Evolutionary conservation across 495 filamentous ascomycete genomes (phyloP).

Genomic region (Xylaria nigripes): DNA sequence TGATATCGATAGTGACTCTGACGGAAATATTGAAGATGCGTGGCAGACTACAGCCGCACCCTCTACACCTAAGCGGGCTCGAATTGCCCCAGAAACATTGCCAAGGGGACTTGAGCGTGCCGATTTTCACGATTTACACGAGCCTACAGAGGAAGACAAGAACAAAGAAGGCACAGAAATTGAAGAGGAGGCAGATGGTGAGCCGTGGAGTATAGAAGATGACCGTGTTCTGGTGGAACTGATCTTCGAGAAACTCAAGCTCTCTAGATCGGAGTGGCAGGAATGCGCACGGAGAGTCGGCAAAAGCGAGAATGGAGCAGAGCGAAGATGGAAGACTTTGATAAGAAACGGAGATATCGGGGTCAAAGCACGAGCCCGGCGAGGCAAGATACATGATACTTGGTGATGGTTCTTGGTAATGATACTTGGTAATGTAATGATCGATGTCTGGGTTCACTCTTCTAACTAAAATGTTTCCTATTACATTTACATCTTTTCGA

Average conservation of each 20-base stretch:
- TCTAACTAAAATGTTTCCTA: background rate
- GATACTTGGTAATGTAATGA: too few species aligned
- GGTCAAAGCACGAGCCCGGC: slow-evolving; percentile 40
- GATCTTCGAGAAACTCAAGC: slow-evolving; percentile 65
- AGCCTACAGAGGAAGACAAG: slow-evolving; percentile 25
- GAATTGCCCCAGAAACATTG: slow-evolving; percentile 56
- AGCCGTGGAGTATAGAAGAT: slow-evolving; percentile 57
- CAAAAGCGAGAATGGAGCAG: slow-evolving; percentile 58
- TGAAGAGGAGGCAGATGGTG: slow-evolving; percentile 37
- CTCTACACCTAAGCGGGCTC: slow-evolving; percentile 60
- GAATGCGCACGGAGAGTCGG: slow-evolving; percentile 65
- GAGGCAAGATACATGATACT: slow-evolving; percentile 42
- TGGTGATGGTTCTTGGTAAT: too few species aligned
- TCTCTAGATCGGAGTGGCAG: slow-evolving; percentile 68
- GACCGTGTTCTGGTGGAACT: slow-evolving; percentile 64
- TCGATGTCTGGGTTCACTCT: slow-evolving; percentile 14
- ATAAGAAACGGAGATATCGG: slow-evolving; percentile 55
- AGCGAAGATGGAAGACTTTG: slow-evolving; percentile 59
- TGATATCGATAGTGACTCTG: slow-evolving; percentile 33
- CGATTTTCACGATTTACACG: slow-evolving; percentile 55
- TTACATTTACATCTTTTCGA: background rate
- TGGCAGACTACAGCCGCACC: slow-evolving; percentile 31
- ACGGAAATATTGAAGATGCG: slow-evolving; percentile 18
- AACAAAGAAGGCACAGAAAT: slow-evolving; percentile 32
- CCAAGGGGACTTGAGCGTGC: slow-evolving; percentile 57